Evolutionary conservation across 352 stramenopile species (phyloP).

Genomic region (Phytopythium vexans): DNA sequence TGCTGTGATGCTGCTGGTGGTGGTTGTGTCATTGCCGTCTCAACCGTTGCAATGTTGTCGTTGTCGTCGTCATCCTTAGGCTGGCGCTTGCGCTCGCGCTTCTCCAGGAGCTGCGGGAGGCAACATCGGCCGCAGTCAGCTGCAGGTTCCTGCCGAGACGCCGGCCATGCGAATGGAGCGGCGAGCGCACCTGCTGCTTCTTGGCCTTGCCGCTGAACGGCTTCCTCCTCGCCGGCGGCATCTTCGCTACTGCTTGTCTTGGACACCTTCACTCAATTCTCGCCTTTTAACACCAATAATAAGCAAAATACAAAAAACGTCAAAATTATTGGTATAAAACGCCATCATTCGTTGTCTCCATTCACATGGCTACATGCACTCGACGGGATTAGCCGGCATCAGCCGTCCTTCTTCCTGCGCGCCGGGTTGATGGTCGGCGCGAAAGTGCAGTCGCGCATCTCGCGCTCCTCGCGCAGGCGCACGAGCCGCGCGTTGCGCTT

Average conservation of each 20-base stretch:
- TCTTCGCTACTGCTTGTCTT: conserved; percentile 2
- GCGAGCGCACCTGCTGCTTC: conserved; percentile 67
- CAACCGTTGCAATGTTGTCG: not conserved
- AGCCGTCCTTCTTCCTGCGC: conserved; percentile 27
- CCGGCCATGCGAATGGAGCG: too few relatives aligned
- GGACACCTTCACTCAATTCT: not conserved
- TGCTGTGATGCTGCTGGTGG: conserved; percentile 8
- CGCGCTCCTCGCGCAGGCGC: conserved; percentile 70
- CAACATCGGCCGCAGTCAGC: not conserved
- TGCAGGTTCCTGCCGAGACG: too few relatives aligned
- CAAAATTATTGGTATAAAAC: too few relatives aligned
- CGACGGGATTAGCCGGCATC: not conserved
- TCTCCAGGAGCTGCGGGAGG: conserved; percentile 55
- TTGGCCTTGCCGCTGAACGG: conserved; percentile 87
- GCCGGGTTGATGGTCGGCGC: conserved; percentile 56
- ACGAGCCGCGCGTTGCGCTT: conserved; percentile 78
- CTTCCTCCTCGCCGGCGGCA: conserved; percentile 53
- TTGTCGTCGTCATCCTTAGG: conserved; percentile 6
- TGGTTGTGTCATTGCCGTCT: not conserved
- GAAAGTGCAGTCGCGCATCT: conserved; percentile 83
- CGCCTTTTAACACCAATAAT: too few relatives aligned
- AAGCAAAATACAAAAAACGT: too few relatives aligned
- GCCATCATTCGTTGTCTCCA: too few relatives aligned
- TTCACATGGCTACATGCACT: too few relatives aligned
- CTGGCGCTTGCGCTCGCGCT: conserved; percentile 61